These are phyloP conservation scores for Thamnidium elegans DNA, from an alignment of 192 early-diverging fungal genomes.

Conservation along the genomic window DNA sequence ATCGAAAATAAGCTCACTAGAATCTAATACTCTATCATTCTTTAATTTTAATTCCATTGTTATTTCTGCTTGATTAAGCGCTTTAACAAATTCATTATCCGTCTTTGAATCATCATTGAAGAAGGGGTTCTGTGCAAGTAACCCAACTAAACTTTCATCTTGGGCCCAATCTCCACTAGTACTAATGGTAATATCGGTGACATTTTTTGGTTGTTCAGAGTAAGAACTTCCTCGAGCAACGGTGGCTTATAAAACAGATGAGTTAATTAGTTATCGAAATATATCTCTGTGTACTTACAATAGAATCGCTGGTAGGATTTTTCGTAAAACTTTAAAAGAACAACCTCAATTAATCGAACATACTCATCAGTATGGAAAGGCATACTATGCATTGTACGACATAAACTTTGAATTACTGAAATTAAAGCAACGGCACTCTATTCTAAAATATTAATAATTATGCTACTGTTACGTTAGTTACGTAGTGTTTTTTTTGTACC, in stretches of 20 bases:
- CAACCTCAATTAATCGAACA: constrained; percentile 64
- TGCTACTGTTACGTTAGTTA: not conserved
- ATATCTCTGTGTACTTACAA: constrained; percentile 19
- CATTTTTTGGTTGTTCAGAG: constrained; percentile 15
- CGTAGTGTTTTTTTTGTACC: constrained; percentile 33
- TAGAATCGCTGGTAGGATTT: constrained; percentile 61
- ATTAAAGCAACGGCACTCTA: constrained; percentile 63
- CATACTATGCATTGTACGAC: constrained; percentile 56
- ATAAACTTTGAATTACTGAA: constrained; percentile 62
- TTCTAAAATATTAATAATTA: constrained; percentile 3
- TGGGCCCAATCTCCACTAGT: constrained; percentile 47
- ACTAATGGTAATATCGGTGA: constrained; percentile 32
- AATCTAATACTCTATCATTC: constrained; percentile 70
- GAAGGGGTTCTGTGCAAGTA: constrained; percentile 43
- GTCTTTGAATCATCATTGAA: constrained; percentile 36
- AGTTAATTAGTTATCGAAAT: not conserved
- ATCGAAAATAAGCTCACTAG: constrained; percentile 85
- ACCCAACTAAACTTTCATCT: constrained; percentile 40
- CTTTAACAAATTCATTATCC: constrained; percentile 24
- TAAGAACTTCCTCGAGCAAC: constrained; percentile 6
- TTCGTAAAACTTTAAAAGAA: constrained; percentile 66
- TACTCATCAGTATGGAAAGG: constrained; percentile 71
- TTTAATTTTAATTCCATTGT: constrained; percentile 73
- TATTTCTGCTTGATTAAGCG: constrained; percentile 55
- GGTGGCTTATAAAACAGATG: constrained; percentile 9